Evolutionary conservation across 192 early-diverging fungal genomes (phyloP), one percentile per base, ranked within the genome.

Genomic region (Coemansia javaensis): DNA sequence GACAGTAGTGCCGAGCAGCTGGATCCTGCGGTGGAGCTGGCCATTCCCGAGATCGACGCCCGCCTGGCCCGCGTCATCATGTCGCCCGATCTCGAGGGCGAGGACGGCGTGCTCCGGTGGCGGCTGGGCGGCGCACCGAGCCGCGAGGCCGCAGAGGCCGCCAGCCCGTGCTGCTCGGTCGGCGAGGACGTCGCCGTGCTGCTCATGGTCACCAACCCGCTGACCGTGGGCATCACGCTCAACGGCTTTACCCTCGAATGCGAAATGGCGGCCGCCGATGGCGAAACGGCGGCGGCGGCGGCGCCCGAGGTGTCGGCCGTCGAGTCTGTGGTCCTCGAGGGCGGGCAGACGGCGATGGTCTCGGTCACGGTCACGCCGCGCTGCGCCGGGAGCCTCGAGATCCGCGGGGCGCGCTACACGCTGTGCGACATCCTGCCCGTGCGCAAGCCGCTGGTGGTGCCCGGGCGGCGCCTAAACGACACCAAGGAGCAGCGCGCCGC

Each of bases 361-460:
- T 56, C 62, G 12, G 49, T 77, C 11, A 55, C 64, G 16, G 41
- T 70, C 12, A 40, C 54, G 1, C 46, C 56, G 6, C 53, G 40
- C 7, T 21, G 52, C 31, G 50, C 56, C 47, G 94, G 96, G 0
- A 65, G 74, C 25, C 66, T 97, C 16, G 55, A 59, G 22, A 77
- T 97, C 15, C 33, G 77, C 28, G 92, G 94, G 7, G 62, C 97
- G 11, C 81, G 79, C 23, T 95, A 86, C 50, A 80, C 81, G 23
- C 60, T 98, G 0, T 85, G 84, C 47, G 89, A 85, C 14, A 80
- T 84, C 24, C 76, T 97, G 23, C 89, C 89, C 13, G 77, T 82
- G 0, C 80, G 75, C 59, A 79, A 77, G 52, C 56, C 69, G 11
- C 87, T 97, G 50, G 43, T 72, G 10, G 80, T 86, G 43, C 75